Conservation (phyloP, 208 protist genomes). For the Trypanosoma mega region DNA sequence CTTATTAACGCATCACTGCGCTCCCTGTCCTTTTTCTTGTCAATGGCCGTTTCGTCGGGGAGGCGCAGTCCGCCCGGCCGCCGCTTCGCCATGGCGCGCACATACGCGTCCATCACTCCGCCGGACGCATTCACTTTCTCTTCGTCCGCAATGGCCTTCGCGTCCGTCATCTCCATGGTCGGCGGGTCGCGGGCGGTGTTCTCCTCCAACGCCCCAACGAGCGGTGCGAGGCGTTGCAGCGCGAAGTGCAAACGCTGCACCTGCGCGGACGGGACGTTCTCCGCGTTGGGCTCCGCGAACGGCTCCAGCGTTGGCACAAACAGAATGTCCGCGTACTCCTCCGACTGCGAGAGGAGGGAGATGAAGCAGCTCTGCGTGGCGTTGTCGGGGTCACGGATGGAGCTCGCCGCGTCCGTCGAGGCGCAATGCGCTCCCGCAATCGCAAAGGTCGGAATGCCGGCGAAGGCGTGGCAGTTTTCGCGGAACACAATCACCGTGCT, state of each 20-base stretch:
- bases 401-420: background rate
- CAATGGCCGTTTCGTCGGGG: too few relatives aligned
- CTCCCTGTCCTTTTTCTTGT: background rate
- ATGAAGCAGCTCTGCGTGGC: background rate
- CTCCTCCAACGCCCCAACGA: background rate
- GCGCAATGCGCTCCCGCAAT: background rate
- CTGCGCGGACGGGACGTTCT: background rate
- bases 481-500: conserved; percentile 5
- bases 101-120: conserved; percentile 2
- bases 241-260: background rate
- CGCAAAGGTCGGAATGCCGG: background rate
- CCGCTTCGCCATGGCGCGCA: too few relatives aligned
- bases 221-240: background rate
- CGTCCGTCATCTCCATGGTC: too few relatives aligned
- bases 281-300: conserved; percentile 1
- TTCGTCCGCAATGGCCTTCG: too few relatives aligned
- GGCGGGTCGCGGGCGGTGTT: background rate
- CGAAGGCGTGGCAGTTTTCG: background rate
- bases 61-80: too few relatives aligned
- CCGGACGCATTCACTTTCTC: background rate
- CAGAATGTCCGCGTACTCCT: conserved; percentile 1
- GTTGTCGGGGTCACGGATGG: background rate
- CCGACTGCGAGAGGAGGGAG: background rate
- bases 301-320: conserved; percentile 6
- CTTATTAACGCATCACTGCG: background rate